Percentiles rank a stretch among this genome's conserved stretches.
Evolutionary conservation across 2,329 filamentous ascomycete species (phyloP).

Genomic region (Trichoderma breve): DNA sequence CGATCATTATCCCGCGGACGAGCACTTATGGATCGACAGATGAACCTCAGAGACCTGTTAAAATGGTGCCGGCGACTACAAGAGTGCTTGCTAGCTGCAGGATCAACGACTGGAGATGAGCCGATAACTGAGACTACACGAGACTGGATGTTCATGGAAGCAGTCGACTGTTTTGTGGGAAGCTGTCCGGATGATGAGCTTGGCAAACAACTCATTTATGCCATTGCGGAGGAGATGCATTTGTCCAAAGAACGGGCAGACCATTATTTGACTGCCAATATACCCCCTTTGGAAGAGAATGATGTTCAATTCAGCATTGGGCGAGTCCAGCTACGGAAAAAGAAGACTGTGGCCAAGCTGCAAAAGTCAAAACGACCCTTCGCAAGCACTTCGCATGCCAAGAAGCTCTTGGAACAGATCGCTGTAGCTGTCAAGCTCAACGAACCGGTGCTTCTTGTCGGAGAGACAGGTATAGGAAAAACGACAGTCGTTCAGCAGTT

Average conservation of each 20-base stretch:
- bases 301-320: slow-evolving; percentile 61
- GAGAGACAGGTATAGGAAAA: slow-evolving; percentile 97
- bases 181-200: slow-evolving; percentile 67
- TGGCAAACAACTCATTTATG: slow-evolving; percentile 59
- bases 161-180: slow-evolving; percentile 86
- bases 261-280: slow-evolving; percentile 71
- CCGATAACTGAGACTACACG: slow-evolving; percentile 67
- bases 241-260: slow-evolving; percentile 78
- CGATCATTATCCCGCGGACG: slow-evolving; percentile 34
- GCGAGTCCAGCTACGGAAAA: slow-evolving; percentile 61
- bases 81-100: slow-evolving; percentile 59
- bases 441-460: slow-evolving; percentile 93
- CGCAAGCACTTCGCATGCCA: slow-evolving; percentile 82
- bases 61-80: slow-evolving; percentile 85
- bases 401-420: slow-evolving; percentile 83
- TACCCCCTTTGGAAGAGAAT: slow-evolving; percentile 65
- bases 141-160: slow-evolving; percentile 90
- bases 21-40: slow-evolving; percentile 51
- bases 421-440: slow-evolving; percentile 75
- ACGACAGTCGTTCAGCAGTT: slow-evolving; percentile 94
- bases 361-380: slow-evolving; percentile 65
- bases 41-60: slow-evolving; percentile 74
- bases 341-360: slow-evolving; percentile 48
- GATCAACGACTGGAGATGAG: slow-evolving; percentile 66
- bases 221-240: slow-evolving; percentile 83